Conservation (phyloP, 352 stramenopile species). For the Globisporangium nodosum region DNA sequence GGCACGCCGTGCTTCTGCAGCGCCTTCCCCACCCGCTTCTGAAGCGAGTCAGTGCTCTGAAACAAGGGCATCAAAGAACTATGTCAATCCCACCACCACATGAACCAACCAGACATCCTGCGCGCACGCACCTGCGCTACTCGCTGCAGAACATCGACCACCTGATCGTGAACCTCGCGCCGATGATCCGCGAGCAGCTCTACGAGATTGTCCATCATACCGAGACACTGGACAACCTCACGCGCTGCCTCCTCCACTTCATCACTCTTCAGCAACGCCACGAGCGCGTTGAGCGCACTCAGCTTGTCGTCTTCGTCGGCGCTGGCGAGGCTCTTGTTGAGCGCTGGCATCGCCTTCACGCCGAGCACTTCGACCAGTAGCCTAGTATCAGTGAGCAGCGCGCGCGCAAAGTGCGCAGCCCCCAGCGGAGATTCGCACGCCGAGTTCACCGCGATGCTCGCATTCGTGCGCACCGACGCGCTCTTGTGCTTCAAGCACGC, state of each 20-base stretch:
- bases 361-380: constrained; percentile 56
- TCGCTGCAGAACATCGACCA: constrained; percentile 22
- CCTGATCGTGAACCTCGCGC: constrained; percentile 16
- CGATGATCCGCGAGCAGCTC: constrained; percentile 21
- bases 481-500: constrained; percentile 47
- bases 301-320: constrained; percentile 43
- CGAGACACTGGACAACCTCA: constrained; percentile 47
- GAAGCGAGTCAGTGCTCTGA: constrained; percentile 13
- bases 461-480: constrained; percentile 36
- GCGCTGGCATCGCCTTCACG: constrained; percentile 33
- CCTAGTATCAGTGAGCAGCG: constrained; percentile 26
- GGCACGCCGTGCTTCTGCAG: constrained; percentile 20
- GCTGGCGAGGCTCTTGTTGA: constrained; percentile 32
- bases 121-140: constrained; percentile 15
- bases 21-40: constrained; percentile 28
- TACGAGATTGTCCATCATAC: constrained; percentile 40
- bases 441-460: constrained; percentile 53
- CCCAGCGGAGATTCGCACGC: constrained; percentile 53
- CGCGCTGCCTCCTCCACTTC: constrained; percentile 22
- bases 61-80: neutral
- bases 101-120: neutral
- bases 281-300: constrained; percentile 31
- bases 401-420: constrained; percentile 32
- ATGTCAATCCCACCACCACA: neutral
- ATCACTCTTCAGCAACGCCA: constrained; percentile 15